Percentiles rank a stretch among this genome's conserved stretches.
Conservation (phyloP, 306 rosid species). For the Vigna mungo region DNA sequence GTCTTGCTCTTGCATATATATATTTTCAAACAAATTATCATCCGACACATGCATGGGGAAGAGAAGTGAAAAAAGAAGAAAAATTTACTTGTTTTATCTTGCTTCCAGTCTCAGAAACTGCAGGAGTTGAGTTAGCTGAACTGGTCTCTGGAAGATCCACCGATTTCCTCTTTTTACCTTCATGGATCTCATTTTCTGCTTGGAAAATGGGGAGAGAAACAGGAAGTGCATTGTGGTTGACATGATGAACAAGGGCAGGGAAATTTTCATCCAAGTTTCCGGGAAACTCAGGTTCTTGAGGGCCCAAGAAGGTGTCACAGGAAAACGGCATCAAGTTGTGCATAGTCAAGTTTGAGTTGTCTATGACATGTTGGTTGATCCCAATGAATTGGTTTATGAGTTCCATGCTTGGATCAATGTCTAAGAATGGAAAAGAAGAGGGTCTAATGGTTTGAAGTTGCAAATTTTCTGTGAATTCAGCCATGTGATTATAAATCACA, state of each 20-base stretch:
- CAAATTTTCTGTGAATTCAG: conserved; percentile 67
- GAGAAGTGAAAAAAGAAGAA: not conserved
- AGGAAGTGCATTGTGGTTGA: conserved; percentile 46
- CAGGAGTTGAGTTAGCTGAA: conserved; percentile 71
- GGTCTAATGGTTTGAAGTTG: conserved; percentile 65
- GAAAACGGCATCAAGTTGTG: conserved; percentile 64
- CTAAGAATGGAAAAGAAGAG: conserved; percentile 60
- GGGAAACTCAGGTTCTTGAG: conserved; percentile 54
- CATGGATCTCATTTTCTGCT: conserved; percentile 50
- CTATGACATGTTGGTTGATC: conserved; percentile 47
- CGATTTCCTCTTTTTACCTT: conserved; percentile 67
- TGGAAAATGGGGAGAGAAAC: conserved; percentile 35
- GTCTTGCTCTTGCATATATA: not conserved
- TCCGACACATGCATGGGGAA: conserved; percentile 5
- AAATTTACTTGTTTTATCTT: conserved; percentile 55
- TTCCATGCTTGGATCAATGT: conserved; percentile 69
- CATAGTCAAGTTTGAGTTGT: conserved; percentile 59
- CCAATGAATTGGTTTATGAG: conserved; percentile 58
- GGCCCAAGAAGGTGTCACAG: conserved; percentile 53
- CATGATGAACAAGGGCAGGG: conserved; percentile 45
- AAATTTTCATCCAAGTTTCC: conserved; percentile 61
- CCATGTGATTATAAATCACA: conserved; percentile 56
- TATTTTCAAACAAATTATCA: not conserved
- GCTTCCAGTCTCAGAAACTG: conserved; percentile 64
- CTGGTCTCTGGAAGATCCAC: conserved; percentile 59